These are phyloP conservation scores for Bathelium albidoporum DNA, from an alignment of 495 filamentous ascomycete genomes.

Conservation along the genomic window DNA sequence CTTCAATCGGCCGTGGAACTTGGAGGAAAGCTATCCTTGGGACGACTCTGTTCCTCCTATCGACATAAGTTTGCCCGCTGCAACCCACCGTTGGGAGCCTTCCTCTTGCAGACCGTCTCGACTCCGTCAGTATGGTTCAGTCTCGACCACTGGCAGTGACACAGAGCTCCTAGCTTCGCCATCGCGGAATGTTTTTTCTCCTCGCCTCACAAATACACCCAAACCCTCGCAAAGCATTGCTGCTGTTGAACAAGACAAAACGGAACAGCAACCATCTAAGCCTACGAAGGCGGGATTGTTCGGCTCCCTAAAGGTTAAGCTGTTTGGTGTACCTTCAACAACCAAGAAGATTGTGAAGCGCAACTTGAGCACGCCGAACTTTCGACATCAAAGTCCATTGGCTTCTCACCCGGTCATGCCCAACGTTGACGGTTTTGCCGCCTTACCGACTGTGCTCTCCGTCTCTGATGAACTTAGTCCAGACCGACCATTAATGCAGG, in stretches of 20 bases:
- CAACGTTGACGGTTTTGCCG: not conserved
- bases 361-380: not conserved
- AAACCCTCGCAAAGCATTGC: not conserved
- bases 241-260: not conserved
- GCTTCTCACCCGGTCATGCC: constrained; percentile 1
- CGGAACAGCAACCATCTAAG: not conserved
- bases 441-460: not conserved
- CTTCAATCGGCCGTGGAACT: constrained; percentile 29
- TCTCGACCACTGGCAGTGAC: constrained; percentile 9
- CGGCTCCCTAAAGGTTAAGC: not conserved
- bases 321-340: not conserved
- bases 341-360: constrained; percentile 2
- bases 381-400: not conserved
- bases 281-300: not conserved
- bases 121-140: constrained; percentile 3
- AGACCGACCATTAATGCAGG: not conserved
- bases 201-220: not conserved
- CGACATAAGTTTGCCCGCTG: constrained; percentile 26
- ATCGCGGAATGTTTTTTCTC: constrained; percentile 11
- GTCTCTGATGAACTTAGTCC: not conserved
- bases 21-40: constrained; percentile 33
- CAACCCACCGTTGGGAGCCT: constrained; percentile 13
- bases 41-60: constrained; percentile 16
- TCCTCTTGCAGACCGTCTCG: constrained; percentile 2
- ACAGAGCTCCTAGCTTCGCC: constrained; percentile 18